A percentile compares a stretch with the other conserved stretches of the same genome.
Evolutionary conservation across 257 asterid species (phyloP).

Genomic region (Prunella vulgaris): DNA sequence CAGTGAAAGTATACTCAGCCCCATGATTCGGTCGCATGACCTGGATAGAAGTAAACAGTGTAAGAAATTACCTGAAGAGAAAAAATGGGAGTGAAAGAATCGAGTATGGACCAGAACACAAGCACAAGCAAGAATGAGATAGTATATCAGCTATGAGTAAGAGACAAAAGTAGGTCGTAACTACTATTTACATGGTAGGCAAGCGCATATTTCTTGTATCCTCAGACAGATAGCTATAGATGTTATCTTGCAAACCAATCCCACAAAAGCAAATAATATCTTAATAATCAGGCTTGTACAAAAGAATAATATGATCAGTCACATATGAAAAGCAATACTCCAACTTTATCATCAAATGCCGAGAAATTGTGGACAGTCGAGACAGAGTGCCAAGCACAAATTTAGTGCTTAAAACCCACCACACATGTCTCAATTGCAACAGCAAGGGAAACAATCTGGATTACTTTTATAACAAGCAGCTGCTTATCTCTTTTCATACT

Average conservation of each 20-base stretch:
- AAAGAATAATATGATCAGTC: neutral
- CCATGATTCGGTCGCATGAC: conserved; percentile 78
- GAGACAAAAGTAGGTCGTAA: neutral
- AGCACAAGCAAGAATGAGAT: neutral
- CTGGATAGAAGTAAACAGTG: conserved; percentile 32
- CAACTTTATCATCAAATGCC: neutral
- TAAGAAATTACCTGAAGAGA: neutral
- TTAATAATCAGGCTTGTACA: neutral
- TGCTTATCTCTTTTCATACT: neutral
- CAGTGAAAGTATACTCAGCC: conserved; percentile 47
- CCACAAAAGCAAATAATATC: neutral
- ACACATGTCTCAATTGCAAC: neutral
- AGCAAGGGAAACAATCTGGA: neutral
- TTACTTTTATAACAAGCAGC: neutral
- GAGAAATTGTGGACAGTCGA: neutral
- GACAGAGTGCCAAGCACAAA: neutral
- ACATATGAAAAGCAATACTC: neutral
- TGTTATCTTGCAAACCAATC: neutral
- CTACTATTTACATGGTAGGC: neutral
- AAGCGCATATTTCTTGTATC: neutral
- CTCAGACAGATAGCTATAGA: neutral
- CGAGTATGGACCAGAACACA: neutral
- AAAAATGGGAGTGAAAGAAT: neutral
- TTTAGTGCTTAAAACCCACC: neutral
- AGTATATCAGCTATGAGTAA: neutral